A percentile compares a stretch with the other conserved stretches of the same genome.
Evolutionary conservation across 2,329 filamentous ascomycete species (phyloP).

Genomic region (Pseudogymnoascus sp.): DNA sequence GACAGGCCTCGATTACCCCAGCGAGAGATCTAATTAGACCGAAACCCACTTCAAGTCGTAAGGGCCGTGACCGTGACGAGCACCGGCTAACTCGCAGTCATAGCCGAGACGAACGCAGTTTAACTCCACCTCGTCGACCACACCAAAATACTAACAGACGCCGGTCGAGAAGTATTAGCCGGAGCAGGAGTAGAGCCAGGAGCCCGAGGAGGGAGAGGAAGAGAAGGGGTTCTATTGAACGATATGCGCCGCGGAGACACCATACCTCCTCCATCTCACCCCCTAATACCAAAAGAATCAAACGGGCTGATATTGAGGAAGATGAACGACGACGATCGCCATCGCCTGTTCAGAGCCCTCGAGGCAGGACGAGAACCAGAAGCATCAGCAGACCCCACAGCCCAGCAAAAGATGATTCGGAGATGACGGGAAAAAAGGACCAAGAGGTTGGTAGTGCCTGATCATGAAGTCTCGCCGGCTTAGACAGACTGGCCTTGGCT

Average conservation of each 20-base stretch:
- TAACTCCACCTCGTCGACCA: conserved; percentile 24
- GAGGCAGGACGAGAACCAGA: conserved; percentile 1
- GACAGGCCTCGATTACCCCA: neutral
- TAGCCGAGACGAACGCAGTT: conserved; percentile 23
- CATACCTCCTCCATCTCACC: conserved; percentile 44
- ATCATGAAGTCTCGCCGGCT: conserved; percentile 16
- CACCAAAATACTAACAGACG: conserved; percentile 22
- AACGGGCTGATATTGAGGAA: conserved; percentile 49
- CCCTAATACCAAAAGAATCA: conserved; percentile 39
- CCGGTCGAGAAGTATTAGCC: conserved; percentile 18
- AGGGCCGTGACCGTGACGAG: conserved; percentile 23
- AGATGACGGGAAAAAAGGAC: neutral
- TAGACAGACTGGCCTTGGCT: neutral
- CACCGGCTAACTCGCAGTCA: conserved; percentile 28
- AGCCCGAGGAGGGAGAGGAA: conserved; percentile 21
- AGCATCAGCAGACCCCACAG: conserved; percentile 2
- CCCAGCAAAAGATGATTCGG: neutral
- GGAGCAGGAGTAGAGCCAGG: neutral
- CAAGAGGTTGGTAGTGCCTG: conserved; percentile 34
- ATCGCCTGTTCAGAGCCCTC: conserved; percentile 8
- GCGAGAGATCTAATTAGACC: conserved; percentile 9
- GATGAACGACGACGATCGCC: conserved; percentile 32
- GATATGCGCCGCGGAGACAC: conserved; percentile 35
- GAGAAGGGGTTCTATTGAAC: conserved; percentile 26
- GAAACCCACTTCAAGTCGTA: conserved; percentile 17